Evolutionary conservation across 345 rosid species (phyloP), one percentile per base, ranked within the genome.

Genomic region (Eucalyptus cloeziana): DNA sequence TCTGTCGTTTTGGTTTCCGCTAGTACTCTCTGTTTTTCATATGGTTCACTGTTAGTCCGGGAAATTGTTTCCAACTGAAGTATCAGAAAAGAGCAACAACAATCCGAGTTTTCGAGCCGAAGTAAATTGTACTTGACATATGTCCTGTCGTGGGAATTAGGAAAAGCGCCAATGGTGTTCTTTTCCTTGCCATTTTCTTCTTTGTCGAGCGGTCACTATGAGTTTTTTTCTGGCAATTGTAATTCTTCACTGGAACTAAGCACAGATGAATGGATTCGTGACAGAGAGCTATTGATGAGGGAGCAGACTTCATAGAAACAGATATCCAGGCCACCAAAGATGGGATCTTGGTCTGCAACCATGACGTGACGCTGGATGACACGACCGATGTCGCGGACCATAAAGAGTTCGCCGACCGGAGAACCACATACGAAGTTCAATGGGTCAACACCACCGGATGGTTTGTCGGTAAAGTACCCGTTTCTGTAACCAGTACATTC

Each of bases 261-360:
- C 76, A n/a, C 40, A 2, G 76, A 67, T n/a, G 40, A 67, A 67
- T 67, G 43, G 43, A 3, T 67, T 33, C 19, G 22, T 89, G 86
- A 87, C 90, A 93, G 94, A 92, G 93, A 86, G 94, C 94, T 86
- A 91, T 93, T 49, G 92, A 92, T 85, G 94, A 93, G 87, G 94
- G 94, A 51, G 91, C 93, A 51, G 93, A 92, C 54, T 93, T 93
- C 90, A 93, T 93, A 44, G 93, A 93, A 88, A 31, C 92, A 8
- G 94, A 93, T 87, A 90, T 93, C 71, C 89, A 90, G 33, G 89
- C 94, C 76, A 87, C 94, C 22, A 91, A 90, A 87, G 94, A 93
- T 89, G 94, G 93, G 64, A 87, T 92, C 45, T 92, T 92, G 50
- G 87, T 93, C n/a, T 92, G 94, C 90, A 62, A 87, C 64, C 94